These are phyloP conservation scores for Begonia loranthoides DNA, from an alignment of 306 rosid genomes.

Conservation along the genomic window DNA sequence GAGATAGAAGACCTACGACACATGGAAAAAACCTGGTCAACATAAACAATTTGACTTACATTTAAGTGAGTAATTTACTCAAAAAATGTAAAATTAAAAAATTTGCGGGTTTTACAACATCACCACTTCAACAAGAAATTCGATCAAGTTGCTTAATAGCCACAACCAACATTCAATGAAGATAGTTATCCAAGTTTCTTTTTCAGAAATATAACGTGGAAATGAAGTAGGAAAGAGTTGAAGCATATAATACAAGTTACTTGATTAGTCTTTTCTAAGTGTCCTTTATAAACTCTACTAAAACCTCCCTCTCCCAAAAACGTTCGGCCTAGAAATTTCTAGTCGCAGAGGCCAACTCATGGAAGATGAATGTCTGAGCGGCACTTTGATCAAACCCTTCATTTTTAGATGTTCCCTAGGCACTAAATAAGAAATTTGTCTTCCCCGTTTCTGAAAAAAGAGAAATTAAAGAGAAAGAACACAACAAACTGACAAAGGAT, in stretches of 20 bases:
- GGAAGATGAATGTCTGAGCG: slow-evolving; percentile 73
- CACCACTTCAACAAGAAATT: slow-evolving; percentile 82
- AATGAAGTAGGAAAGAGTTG: too few relatives aligned
- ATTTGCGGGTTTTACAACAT: too few relatives aligned
- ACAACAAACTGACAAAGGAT: slow-evolving; percentile 1
- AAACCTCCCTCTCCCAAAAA: slow-evolving; percentile 86
- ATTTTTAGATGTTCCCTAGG: slow-evolving; percentile 31
- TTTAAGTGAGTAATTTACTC: too few relatives aligned
- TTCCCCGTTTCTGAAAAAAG: slow-evolving; percentile 33
- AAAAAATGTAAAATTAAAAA: too few relatives aligned
- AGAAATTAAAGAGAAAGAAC: slow-evolving; percentile 9
- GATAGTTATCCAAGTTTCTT: too few relatives aligned
- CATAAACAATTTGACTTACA: too few relatives aligned
- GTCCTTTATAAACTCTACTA: too few relatives aligned
- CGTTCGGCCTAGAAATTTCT: slow-evolving; percentile 71
- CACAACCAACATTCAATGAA: slow-evolving; percentile 47
- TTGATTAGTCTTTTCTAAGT: slow-evolving; percentile 57
- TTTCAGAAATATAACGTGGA: too few relatives aligned
- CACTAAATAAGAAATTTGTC: slow-evolving; percentile 35
- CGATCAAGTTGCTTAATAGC: slow-evolving; percentile 94
- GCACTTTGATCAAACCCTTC: slow-evolving; percentile 62
- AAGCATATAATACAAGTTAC: slow-evolving; percentile 26
- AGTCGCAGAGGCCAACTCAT: slow-evolving; percentile 83
- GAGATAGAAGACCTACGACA: too few relatives aligned
- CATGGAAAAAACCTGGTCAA: too few relatives aligned